Evolutionary conservation across 2,329 filamentous ascomycete genomes (phyloP).

Genomic region (Balansia obtecta): DNA sequence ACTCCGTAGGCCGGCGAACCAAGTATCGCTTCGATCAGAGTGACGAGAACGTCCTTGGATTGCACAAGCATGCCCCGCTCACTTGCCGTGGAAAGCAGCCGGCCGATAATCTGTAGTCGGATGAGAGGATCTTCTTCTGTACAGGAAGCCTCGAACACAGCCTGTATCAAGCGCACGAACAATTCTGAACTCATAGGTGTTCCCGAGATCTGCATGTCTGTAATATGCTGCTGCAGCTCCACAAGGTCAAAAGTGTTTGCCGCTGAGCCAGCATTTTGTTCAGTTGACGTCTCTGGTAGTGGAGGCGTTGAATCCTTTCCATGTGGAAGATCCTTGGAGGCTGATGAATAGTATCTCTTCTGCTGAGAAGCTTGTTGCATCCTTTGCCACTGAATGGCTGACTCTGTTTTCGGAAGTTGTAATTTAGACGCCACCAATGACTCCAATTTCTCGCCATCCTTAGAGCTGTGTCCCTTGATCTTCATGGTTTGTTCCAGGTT

Average conservation of each 20-base stretch:
- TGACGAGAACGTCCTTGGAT: constrained; percentile 34
- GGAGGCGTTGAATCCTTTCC: not conserved
- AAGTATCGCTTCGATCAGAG: constrained; percentile 30
- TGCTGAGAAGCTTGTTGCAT: constrained; percentile 22
- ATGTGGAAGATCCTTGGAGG: constrained; percentile 13
- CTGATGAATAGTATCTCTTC: constrained; percentile 22
- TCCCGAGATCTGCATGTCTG: constrained; percentile 27
- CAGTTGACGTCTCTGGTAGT: not conserved
- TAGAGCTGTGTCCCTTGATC: constrained; percentile 15
- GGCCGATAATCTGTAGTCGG: constrained; percentile 27
- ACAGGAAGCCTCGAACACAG: constrained; percentile 20
- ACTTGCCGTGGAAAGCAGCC: constrained; percentile 31
- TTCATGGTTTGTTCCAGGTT: constrained; percentile 20
- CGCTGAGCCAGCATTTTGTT: not conserved
- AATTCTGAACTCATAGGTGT: constrained; percentile 22
- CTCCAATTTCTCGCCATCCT: constrained; percentile 17
- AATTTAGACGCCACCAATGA: constrained; percentile 19
- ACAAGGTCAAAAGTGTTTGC: constrained; percentile 6
- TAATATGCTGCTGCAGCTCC: constrained; percentile 17
- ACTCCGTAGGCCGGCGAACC: constrained; percentile 17
- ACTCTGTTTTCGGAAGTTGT: constrained; percentile 18
- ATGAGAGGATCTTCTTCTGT: constrained; percentile 12
- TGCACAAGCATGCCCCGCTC: constrained; percentile 32
- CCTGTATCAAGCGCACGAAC: constrained; percentile 25
- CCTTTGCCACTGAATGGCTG: constrained; percentile 23